Conservation (phyloP, 352 stramenopile genomes). For the Phytopythium delawarense region DNA sequence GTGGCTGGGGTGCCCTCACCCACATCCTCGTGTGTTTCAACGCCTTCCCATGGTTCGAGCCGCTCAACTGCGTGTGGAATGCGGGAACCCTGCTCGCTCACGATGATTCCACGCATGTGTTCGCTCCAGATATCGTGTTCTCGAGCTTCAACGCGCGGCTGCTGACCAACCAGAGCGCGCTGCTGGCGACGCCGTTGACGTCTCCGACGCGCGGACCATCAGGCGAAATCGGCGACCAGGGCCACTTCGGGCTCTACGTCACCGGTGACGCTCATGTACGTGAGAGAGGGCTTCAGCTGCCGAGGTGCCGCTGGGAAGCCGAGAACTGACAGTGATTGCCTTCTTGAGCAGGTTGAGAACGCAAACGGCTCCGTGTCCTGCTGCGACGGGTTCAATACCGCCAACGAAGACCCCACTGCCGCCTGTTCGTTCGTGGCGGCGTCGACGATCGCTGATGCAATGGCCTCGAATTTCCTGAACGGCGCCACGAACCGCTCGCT, state of each 20-base stretch:
- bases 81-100: neutral
- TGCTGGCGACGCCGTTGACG: slow-evolving; percentile 25
- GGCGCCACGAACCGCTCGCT: slow-evolving; percentile 25
- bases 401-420: neutral
- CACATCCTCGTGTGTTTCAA: slow-evolving; percentile 41
- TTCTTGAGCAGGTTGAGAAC: slow-evolving; percentile 70
- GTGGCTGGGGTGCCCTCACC: slow-evolving; percentile 48
- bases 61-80: neutral
- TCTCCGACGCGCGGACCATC: slow-evolving; percentile 68
- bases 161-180: slow-evolving; percentile 72
- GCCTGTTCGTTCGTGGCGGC: slow-evolving; percentile 2
- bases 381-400: slow-evolving; percentile 62
- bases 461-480: slow-evolving; percentile 24
- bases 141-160: slow-evolving; percentile 59
- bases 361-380: slow-evolving; percentile 88
- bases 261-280: slow-evolving; percentile 81
- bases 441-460: neutral
- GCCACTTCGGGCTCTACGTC: slow-evolving; percentile 87
- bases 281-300: neutral
- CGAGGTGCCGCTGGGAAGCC: neutral
- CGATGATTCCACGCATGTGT: slow-evolving; percentile 1
- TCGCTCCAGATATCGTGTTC: slow-evolving; percentile 70
- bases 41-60: slow-evolving; percentile 35
- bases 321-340: neutral
- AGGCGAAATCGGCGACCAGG: slow-evolving; percentile 85